These are phyloP conservation scores for Cephalotrichum gorgonifer DNA, from an alignment of 2,329 filamentous ascomycete species.

Conservation along the genomic window DNA sequence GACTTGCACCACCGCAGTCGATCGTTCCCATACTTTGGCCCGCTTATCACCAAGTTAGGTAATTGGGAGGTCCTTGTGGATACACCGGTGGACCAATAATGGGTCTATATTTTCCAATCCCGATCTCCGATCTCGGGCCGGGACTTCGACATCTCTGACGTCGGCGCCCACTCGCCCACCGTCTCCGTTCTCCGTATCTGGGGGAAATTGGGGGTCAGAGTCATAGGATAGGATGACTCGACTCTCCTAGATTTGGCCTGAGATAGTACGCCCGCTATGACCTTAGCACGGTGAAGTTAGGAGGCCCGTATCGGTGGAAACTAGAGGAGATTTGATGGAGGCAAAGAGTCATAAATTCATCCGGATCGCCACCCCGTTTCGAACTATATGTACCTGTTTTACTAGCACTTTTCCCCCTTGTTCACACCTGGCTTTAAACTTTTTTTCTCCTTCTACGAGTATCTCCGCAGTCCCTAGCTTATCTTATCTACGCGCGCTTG, in stretches of 20 bases:
- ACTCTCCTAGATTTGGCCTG: neutral
- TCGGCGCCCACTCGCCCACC: neutral
- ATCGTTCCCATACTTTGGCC: no score
- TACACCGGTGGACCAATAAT: neutral
- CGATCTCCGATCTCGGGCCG: constrained; percentile 1
- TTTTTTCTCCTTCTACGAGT: neutral
- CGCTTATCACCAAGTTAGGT: constrained; percentile 3
- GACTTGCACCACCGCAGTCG: no score
- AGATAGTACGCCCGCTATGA: neutral
- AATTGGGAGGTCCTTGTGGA: neutral
- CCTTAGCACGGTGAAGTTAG: neutral
- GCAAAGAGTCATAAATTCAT: constrained; percentile 1
- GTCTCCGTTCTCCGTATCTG: neutral
- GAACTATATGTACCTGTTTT: neutral
- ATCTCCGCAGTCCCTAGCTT: neutral
- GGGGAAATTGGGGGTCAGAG: neutral
- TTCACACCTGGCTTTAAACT: neutral
- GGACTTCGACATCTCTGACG: neutral
- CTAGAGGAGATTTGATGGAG: neutral
- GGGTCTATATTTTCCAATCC: constrained; percentile 1
- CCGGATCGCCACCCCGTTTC: constrained; percentile 1
- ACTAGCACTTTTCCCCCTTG: neutral
- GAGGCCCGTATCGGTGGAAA: neutral
- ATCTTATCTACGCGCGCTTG: neutral
- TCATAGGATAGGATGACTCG: constrained; percentile 3